These are phyloP conservation scores for Fistulinella prunicolor DNA, from an alignment of 768 basidiomycete species.

Conservation along the genomic window DNA sequence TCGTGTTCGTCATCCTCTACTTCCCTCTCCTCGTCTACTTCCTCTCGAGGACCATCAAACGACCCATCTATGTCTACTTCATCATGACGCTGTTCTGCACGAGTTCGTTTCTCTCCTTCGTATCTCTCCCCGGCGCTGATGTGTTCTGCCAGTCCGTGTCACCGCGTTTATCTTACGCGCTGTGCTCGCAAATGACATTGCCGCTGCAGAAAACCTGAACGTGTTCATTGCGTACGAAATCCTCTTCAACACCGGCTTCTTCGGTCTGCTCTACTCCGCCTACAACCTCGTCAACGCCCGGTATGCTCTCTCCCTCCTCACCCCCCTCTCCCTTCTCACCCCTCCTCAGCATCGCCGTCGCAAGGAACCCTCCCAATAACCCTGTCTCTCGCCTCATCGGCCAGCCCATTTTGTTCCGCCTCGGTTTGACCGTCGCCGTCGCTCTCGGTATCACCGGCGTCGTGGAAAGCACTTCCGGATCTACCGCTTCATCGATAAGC, in stretches of 20 bases:
- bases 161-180: conserved; percentile 18
- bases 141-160: conserved; percentile 12
- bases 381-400: conserved; percentile 17
- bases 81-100: conserved; percentile 26
- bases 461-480: conserved; percentile 10
- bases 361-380: conserved; percentile 16
- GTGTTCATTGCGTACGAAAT: conserved; percentile 29
- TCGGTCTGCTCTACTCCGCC: conserved; percentile 28
- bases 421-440: conserved; percentile 26
- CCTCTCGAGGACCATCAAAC: conserved; percentile 10
- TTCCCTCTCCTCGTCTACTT: conserved; percentile 15
- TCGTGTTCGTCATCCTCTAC: conserved; percentile 30
- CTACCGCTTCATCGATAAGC: not conserved
- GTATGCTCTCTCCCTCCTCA: conserved; percentile 14
- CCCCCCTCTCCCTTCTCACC: not conserved
- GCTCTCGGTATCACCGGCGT: conserved; percentile 29
- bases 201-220: conserved; percentile 21
- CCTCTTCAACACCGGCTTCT: conserved; percentile 36
- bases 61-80: conserved; percentile 21
- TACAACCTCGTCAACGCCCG: conserved; percentile 29
- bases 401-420: conserved; percentile 22
- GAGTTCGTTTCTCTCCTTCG: conserved; percentile 10
- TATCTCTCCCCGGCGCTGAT: not conserved
- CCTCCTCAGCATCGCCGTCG: conserved; percentile 9
- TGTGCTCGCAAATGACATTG: conserved; percentile 8